Evolutionary conservation across 345 rosid species (phyloP), one percentile per base, ranked within the genome.

Genomic region (Moricandia arvensis): DNA sequence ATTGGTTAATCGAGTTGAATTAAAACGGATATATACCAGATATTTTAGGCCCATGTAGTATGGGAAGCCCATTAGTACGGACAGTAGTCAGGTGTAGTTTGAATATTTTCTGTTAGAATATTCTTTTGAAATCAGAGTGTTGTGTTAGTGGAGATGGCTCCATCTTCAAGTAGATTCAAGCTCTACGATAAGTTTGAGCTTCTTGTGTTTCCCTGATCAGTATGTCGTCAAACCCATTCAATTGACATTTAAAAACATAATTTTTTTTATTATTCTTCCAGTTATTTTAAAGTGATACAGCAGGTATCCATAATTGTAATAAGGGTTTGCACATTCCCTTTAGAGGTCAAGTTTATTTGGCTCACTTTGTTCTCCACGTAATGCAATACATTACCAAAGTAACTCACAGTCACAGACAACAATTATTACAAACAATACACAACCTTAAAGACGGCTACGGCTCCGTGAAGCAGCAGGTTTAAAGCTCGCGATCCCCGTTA

Each of bases 401-500:
- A 58, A 59, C 63, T 34, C 1, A 21, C 24, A 21, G 24, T 21
- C 58, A 55, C 24, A 63, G n/a, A 76, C 35, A 70, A 63, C 64
- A 76, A n/a, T n/a, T n/a, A 21, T 1, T 21, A 63, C 66, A 63
- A 38, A 30, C 51, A 76, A 59, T 62, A 10, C 71, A 69, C 62
- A 51, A 30, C 60, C 54, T 74, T 78, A 94, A 43, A 95, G 80
- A 66, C 98, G 97, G 88, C 97, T 95, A 66, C 98, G 98, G 88
- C 94, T 95, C 17, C 73, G 86, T 17, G 77, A n/a, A 59, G 85
- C 82, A 6, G 61, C 61, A 11, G 99, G 90, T 79, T 88, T 95
- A 81, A 95, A 88, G 83, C 93, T 89, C 15, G 98, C 94, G 49
- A 90, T 12, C 51, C 99, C 98, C 0, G 98, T 92, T 41, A 95